Evolutionary conservation across 176 grass and related monocot genomes (phyloP).

Genomic region (Hyparrhenia diplandra): DNA sequence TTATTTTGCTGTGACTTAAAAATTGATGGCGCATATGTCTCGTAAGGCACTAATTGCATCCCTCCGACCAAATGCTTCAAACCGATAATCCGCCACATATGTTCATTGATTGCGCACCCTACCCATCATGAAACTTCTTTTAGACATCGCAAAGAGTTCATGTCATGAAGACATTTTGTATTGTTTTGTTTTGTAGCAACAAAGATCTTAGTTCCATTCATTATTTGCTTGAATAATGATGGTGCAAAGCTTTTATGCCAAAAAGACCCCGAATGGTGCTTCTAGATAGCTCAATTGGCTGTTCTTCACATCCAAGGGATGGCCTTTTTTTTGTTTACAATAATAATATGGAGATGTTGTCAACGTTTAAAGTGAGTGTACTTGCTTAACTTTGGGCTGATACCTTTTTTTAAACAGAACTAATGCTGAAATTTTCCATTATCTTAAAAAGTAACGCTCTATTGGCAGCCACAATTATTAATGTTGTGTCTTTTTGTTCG

Average conservation of each 20-base stretch:
- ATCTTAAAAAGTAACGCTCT: too few relatives aligned
- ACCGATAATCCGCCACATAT: constrained; percentile 65
- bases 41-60: constrained; percentile 65
- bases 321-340: too few relatives aligned
- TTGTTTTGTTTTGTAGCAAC: too few relatives aligned
- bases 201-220: too few relatives aligned
- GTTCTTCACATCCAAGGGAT: too few relatives aligned
- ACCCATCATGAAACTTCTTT: constrained; percentile 36
- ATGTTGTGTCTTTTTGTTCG: too few relatives aligned
- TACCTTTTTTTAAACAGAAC: background rate
- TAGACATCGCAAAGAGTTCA: background rate
- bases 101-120: constrained; percentile 41
- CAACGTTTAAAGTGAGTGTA: too few relatives aligned
- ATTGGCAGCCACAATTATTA: too few relatives aligned
- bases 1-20: constrained; percentile 56
- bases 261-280: background rate
- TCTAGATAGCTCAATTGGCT: background rate
- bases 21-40: constrained; percentile 72
- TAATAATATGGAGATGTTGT: too few relatives aligned
- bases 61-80: constrained; percentile 60
- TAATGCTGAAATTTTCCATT: too few relatives aligned
- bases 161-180: too few relatives aligned
- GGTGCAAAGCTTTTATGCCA: background rate
- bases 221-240: background rate
- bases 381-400: background rate